Evolutionary conservation across 2,329 filamentous ascomycete species (phyloP).

Genomic region (Cladobotryum mycophilum): DNA sequence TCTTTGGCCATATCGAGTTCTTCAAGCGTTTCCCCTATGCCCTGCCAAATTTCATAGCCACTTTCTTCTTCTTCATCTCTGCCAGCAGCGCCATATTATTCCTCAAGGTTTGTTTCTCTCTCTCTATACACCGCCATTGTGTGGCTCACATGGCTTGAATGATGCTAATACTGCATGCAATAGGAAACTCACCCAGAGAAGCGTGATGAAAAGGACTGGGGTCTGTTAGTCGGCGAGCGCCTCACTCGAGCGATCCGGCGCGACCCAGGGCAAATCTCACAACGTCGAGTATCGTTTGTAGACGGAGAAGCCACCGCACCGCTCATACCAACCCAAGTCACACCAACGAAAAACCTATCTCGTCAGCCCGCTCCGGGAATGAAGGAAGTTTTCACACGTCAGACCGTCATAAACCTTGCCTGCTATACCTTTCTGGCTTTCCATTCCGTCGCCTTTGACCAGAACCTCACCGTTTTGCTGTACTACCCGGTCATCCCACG

Average conservation of each 20-base stretch:
- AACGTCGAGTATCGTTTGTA: slow-evolving; percentile 41
- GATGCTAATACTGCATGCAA: neutral
- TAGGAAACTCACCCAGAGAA: slow-evolving; percentile 77
- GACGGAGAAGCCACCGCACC: slow-evolving; percentile 53
- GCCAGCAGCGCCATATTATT: slow-evolving; percentile 71
- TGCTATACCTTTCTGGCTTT: slow-evolving; percentile 76
- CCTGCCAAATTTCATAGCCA: slow-evolving; percentile 75
- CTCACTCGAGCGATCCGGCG: slow-evolving; percentile 41
- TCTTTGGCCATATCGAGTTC: slow-evolving; percentile 63
- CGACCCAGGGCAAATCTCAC: slow-evolving; percentile 18
- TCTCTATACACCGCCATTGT: no score
- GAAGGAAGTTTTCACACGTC: slow-evolving; percentile 63
- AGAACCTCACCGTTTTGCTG: slow-evolving; percentile 81
- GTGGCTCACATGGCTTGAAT: neutral
- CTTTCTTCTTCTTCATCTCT: slow-evolving; percentile 70
- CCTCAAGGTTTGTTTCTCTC: slow-evolving; percentile 48
- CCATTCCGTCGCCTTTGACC: slow-evolving; percentile 79
- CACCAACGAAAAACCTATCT: slow-evolving; percentile 16
- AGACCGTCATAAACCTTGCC: slow-evolving; percentile 68
- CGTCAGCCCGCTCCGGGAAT: slow-evolving; percentile 35
- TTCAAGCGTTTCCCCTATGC: slow-evolving; percentile 74
- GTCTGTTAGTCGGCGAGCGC: slow-evolving; percentile 63
- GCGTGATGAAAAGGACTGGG: slow-evolving; percentile 64
- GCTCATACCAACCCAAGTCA: slow-evolving; percentile 36
- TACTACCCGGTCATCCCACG: slow-evolving; percentile 61